Percentiles rank a stretch among this genome's conserved stretches.
phyloP scores from a whole-genome alignment of 2,329 filamentous ascomycete genomes.

The Pseudogymnoascus sp. region DNA sequence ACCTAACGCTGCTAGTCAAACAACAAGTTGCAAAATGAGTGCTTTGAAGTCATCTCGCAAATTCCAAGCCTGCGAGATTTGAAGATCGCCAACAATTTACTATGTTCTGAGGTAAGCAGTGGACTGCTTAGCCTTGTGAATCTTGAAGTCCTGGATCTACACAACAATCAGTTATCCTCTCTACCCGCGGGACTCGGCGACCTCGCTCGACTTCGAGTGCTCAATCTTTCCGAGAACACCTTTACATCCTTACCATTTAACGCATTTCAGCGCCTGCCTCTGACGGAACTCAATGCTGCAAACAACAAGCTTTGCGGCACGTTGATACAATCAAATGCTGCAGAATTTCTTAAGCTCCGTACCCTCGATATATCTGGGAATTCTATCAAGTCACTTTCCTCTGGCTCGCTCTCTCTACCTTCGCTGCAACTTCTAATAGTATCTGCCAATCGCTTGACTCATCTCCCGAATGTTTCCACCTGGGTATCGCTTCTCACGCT shows the following conservation, averaged over 20 bases:
- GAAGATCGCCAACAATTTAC: constrained; percentile 67
- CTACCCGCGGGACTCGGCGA: constrained; percentile 60
- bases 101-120: constrained; percentile 58
- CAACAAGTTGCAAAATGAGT: constrained; percentile 67
- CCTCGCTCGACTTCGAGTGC: constrained; percentile 58
- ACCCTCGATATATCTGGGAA: constrained; percentile 72
- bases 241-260: constrained; percentile 64
- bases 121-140: constrained; percentile 55
- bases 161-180: constrained; percentile 65
- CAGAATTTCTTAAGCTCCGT: constrained; percentile 56
- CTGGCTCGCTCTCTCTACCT: constrained; percentile 42
- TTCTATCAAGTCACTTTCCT: constrained; percentile 41
- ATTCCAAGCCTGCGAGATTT: constrained; percentile 67
- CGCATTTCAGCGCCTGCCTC: constrained; percentile 54
- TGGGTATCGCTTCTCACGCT: constrained; percentile 69
- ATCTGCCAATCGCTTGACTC: constrained; percentile 70
- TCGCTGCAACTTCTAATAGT: constrained; percentile 64
- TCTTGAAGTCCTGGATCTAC: constrained; percentile 73
- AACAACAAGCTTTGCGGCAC: constrained; percentile 71
- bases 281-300: constrained; percentile 64
- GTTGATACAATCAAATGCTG: constrained; percentile 56
- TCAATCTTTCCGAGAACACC: constrained; percentile 75
- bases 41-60: constrained; percentile 64
- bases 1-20: constrained; percentile 50
- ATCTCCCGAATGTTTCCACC: constrained; percentile 61